These are phyloP conservation scores for Picochlorum sp. DNA, from an alignment of 139 green algal genomes.

Conservation along the genomic window DNA sequence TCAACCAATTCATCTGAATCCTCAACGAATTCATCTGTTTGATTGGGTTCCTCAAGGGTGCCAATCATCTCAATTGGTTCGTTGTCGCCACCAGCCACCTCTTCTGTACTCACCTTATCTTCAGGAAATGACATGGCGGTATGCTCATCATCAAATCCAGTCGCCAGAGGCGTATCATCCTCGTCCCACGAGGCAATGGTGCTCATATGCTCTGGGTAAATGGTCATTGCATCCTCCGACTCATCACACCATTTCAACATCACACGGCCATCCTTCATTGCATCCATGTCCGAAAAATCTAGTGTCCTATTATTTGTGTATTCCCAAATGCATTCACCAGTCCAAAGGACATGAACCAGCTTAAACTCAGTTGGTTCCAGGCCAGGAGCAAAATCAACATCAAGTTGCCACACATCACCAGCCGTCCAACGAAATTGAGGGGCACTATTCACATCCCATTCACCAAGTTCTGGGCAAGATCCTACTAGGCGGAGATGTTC, in stretches of 20 bases:
- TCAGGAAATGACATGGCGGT: background rate
- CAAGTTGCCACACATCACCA: slow-evolving; percentile 7
- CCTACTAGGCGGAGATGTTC: slow-evolving; percentile 14
- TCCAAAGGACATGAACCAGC: slow-evolving; percentile 11
- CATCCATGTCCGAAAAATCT: background rate
- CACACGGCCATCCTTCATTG: slow-evolving; percentile 5
- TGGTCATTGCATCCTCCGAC: background rate
- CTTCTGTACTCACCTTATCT: no score
- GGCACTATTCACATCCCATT: slow-evolving; percentile 8
- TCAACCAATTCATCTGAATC: no score
- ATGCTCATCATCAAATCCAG: background rate
- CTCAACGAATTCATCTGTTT: background rate
- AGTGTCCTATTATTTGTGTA: slow-evolving; percentile 3
- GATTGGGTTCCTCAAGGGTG: background rate
- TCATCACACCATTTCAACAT: slow-evolving; percentile 3
- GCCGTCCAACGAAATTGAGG: slow-evolving; percentile 8
- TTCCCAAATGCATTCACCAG: slow-evolving; percentile 3
- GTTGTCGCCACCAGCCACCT: background rate
- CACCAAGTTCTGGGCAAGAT: background rate
- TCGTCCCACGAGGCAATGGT: background rate
- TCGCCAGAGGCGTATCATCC: background rate
- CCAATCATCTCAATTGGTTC: background rate
- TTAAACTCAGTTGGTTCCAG: slow-evolving; percentile 8
- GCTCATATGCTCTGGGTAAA: slow-evolving; percentile 1
- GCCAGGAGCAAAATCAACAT: slow-evolving; percentile 5